Evolutionary conservation across 305 asterid species (phyloP).

Genomic region (Ilex paraguariensis): DNA sequence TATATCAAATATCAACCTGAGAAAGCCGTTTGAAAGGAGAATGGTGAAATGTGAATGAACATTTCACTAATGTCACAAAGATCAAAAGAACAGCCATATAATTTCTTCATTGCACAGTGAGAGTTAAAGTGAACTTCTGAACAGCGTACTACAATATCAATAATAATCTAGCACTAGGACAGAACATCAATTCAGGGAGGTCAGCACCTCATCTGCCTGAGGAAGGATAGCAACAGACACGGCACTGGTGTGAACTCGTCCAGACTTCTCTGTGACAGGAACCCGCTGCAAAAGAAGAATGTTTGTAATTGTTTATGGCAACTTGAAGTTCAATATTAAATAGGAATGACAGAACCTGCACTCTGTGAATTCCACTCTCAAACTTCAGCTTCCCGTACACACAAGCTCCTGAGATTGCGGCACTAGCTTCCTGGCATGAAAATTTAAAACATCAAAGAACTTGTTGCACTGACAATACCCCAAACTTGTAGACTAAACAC

Average conservation of each 20-base stretch:
- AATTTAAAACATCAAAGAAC: constrained; percentile 13
- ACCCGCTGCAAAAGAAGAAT: constrained; percentile 60
- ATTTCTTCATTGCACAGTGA: no score
- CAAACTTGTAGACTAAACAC: background rate
- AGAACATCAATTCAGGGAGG: background rate
- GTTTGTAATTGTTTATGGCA: constrained; percentile 11
- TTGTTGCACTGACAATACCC: background rate
- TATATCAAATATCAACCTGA: no score
- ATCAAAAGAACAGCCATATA: no score
- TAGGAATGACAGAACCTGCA: constrained; percentile 55
- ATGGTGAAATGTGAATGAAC: background rate
- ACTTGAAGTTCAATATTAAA: constrained; percentile 5
- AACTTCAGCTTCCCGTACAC: constrained; percentile 92
- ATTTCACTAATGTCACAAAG: background rate
- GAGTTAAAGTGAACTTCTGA: no score
- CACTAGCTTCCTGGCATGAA: constrained; percentile 77
- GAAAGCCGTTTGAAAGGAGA: background rate
- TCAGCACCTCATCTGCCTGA: constrained; percentile 84
- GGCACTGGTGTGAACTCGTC: constrained; percentile 97
- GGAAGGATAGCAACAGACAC: constrained; percentile 93
- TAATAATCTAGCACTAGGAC: background rate
- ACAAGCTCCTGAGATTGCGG: constrained; percentile 83
- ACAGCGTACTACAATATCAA: no score
- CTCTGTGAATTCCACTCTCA: constrained; percentile 97
- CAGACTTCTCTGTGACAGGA: constrained; percentile 90